Evolutionary conservation across 805 yeast species (phyloP), one percentile per base, ranked within the genome.

Genomic region (Vanderwaltozyma polyspora): DNA sequence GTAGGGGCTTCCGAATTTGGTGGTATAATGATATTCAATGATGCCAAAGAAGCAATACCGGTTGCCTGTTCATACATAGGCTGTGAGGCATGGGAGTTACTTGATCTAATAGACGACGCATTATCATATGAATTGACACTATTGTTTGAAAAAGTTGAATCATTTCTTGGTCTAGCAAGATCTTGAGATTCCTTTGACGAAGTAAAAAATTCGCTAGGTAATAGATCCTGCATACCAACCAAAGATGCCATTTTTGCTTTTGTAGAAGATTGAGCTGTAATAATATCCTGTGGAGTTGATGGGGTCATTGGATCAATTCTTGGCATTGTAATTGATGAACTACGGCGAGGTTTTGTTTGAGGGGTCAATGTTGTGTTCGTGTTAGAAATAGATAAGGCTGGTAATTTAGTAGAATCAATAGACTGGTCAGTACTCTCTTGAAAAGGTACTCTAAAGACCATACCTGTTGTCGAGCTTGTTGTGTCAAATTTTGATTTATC

Each of bases 381-480:
- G n/a, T n/a, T n/a, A n/a, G n/a, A n/a, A n/a, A n/a, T n/a, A n/a
- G n/a, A n/a, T n/a, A n/a, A n/a, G n/a, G n/a, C n/a, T n/a, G n/a
- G n/a, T n/a, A n/a, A n/a, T n/a, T n/a, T n/a, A n/a, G n/a, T n/a
- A n/a, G n/a, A n/a, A n/a, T n/a, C n/a, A n/a, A n/a, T n/a, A n/a
- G n/a, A n/a, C n/a, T n/a, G n/a, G n/a, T n/a, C 13, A 8, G 14
- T 19, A 18, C 28, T 29, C 8, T 77, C 82, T 49, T 77, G 84
- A 49, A 79, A 80, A 0, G 89, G 89, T 12, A 74, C 62, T 48
- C 91, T 65, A 51, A 80, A 80, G 19, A 56, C 49, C 59, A 58
- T 51, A 13, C 63, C 63, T 26, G 49, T 51, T 5, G 52, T 46
- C 0, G 58, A 52, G 29, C 57, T 52, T 6, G 61, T 54, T 9